phyloP scores from a whole-genome alignment of 768 basidiomycete genomes.

The Podaxis rugospora region DNA sequence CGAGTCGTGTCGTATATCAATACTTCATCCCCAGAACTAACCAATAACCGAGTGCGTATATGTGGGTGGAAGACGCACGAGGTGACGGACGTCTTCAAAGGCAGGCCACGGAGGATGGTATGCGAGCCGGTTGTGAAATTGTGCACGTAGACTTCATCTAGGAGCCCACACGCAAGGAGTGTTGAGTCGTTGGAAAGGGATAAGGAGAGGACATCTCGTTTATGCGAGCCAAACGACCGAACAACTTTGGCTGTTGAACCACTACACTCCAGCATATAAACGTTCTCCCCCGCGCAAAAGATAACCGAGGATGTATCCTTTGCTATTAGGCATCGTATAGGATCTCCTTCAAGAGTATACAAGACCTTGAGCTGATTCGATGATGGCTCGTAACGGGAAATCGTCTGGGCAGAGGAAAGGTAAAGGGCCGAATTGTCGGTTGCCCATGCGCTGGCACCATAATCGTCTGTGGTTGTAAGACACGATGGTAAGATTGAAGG shows the following conservation, averaged over 20 bases:
- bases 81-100: conserved; percentile 30
- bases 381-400: conserved; percentile 51
- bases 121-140: conserved; percentile 53
- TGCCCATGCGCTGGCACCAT: conserved; percentile 50
- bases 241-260: conserved; percentile 32
- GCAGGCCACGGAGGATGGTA: conserved; percentile 50
- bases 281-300: conserved; percentile 39
- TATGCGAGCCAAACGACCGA: conserved; percentile 51
- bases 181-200: conserved; percentile 56
- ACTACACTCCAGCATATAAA: conserved; percentile 47
- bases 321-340: conserved; percentile 27
- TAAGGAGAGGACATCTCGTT: conserved; percentile 42
- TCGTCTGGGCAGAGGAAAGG: conserved; percentile 39
- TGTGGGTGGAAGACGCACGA: conserved; percentile 63
- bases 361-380: conserved; percentile 41
- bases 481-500: conserved; percentile 38
- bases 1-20: conserved; percentile 60
- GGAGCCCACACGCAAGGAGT: conserved; percentile 54
- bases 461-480: conserved; percentile 26
- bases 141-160: conserved; percentile 51
- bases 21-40: conserved; percentile 48
- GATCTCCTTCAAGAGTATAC: conserved; percentile 26
- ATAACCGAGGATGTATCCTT: conserved; percentile 40
- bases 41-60: conserved; percentile 52
- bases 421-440: conserved; percentile 52